phyloP scores from a whole-genome alignment of 2,329 filamentous ascomycete species.

The Zymoseptoria brevis region DNA sequence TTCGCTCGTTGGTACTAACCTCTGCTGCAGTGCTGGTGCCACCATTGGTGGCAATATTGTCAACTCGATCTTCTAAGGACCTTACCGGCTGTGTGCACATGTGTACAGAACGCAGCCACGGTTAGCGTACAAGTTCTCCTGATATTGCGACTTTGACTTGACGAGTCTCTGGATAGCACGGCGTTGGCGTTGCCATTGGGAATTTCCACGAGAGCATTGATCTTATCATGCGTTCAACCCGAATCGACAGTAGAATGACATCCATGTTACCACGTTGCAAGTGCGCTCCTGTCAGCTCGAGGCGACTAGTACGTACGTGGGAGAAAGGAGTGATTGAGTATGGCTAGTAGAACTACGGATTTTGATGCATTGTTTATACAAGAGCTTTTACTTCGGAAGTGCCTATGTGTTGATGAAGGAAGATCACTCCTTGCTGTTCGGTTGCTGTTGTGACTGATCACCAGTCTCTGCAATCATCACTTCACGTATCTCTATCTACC shows the following conservation, averaged over 20 bases:
- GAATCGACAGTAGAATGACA: background rate
- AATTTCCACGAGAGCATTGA: background rate
- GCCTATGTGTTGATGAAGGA: too few relatives aligned
- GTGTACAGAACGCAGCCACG: background rate
- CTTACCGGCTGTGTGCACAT: background rate
- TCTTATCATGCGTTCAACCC: background rate
- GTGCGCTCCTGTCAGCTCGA: too few relatives aligned
- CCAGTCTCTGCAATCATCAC: too few relatives aligned
- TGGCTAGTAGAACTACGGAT: too few relatives aligned
- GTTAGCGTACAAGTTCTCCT: background rate
- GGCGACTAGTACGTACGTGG: too few relatives aligned
- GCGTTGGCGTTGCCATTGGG: background rate
- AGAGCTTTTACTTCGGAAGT: too few relatives aligned
- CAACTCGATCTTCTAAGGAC: slow-evolving; percentile 16
- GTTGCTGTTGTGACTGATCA: too few relatives aligned
- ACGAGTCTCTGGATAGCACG: background rate
- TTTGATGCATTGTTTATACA: too few relatives aligned
- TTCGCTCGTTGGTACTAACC: background rate
- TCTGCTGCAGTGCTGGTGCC: slow-evolving; percentile 56
- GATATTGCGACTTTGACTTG: background rate
- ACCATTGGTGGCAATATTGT: slow-evolving; percentile 60
- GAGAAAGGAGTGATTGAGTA: too few relatives aligned
- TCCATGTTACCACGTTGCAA: background rate
- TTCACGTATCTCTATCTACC: too few relatives aligned
- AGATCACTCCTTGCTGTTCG: too few relatives aligned